Evolutionary conservation across 257 asterid species (phyloP).

Genomic region (Forsythia suspensa): DNA sequence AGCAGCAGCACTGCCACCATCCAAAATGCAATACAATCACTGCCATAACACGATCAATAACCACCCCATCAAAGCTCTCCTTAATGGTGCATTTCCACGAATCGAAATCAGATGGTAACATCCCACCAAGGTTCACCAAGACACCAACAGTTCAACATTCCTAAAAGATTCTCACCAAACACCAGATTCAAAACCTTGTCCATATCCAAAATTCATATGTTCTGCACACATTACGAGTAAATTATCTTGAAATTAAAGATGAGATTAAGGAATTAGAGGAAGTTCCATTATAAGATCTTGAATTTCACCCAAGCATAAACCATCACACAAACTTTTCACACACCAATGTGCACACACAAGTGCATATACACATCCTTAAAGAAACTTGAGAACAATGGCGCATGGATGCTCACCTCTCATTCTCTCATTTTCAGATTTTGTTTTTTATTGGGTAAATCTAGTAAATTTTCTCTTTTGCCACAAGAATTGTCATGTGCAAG

Average conservation of each 20-base stretch:
- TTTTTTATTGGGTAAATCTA: slow-evolving; percentile 13
- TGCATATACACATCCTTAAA: neutral
- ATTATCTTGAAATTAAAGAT: too few relatives aligned
- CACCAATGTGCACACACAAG: too few relatives aligned
- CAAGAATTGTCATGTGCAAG: neutral
- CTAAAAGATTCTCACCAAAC: neutral
- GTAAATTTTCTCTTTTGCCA: neutral
- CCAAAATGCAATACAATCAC: neutral
- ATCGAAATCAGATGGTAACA: neutral
- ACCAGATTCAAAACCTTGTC: neutral
- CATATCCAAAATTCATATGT: neutral
- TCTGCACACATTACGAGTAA: neutral
- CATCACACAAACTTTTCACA: neutral
- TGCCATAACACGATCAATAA: neutral
- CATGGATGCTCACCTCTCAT: neutral
- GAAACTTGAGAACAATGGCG: neutral
- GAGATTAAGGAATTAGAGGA: neutral
- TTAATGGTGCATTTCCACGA: neutral
- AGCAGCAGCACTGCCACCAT: neutral
- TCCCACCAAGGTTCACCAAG: neutral
- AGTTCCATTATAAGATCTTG: neutral
- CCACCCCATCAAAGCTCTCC: neutral
- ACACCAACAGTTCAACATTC: neutral
- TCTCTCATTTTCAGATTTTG: neutral
- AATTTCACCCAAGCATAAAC: neutral